phyloP scores from a whole-genome alignment of 2,329 filamentous ascomycete species.

The Fragosphaeria purpurea region DNA sequence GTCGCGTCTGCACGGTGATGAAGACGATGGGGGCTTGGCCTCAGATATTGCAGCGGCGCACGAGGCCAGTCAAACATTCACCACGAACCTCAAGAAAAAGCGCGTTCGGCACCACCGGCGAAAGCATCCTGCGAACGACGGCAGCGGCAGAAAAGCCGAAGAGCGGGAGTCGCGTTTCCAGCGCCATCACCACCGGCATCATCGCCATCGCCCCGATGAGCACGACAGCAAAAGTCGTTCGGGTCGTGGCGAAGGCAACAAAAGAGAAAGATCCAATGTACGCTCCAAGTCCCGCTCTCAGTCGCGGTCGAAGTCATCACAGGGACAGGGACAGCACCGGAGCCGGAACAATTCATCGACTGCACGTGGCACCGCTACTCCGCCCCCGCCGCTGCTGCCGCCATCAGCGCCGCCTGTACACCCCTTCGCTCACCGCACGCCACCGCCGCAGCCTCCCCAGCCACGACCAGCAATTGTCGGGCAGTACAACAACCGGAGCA shows the following conservation, averaged over 20 bases:
- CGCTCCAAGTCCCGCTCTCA: constrained; percentile 3
- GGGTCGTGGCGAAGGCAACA: not conserved
- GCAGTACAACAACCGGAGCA: not conserved
- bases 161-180: constrained; percentile 10
- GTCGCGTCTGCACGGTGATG: constrained; percentile 11
- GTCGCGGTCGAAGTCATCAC: constrained; percentile 2
- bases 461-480: constrained; percentile 3
- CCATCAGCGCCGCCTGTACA: not conserved
- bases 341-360: constrained; percentile 6
- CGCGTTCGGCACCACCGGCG: constrained; percentile 26
- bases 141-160: constrained; percentile 16
- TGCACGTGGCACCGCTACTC: not conserved
- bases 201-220: constrained; percentile 13
- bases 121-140: constrained; percentile 24
- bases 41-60: constrained; percentile 25
- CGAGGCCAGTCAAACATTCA: constrained; percentile 28
- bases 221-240: constrained; percentile 7
- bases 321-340: constrained; percentile 2
- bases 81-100: constrained; percentile 40
- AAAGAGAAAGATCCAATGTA: not conserved
- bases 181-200: constrained; percentile 15
- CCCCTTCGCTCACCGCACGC: constrained; percentile 11
- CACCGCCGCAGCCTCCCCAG: constrained; percentile 9
- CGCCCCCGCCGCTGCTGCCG: not conserved
- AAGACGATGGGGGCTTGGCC: constrained; percentile 19